phyloP scores from a whole-genome alignment of 257 asterid species.

The Marsdenia floribunda region DNA sequence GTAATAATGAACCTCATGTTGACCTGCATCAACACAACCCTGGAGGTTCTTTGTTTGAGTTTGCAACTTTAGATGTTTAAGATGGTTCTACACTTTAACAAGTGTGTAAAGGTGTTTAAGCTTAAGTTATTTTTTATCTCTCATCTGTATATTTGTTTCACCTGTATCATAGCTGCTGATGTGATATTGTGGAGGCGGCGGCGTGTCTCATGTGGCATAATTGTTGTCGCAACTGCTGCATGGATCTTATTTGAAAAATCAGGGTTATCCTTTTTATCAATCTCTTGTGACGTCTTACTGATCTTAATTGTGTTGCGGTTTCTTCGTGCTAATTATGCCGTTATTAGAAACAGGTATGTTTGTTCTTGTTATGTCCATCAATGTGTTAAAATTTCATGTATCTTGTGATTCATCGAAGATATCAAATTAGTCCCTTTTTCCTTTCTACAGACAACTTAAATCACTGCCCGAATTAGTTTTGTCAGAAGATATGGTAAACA shows the following conservation, averaged over 20 bases:
- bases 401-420: conserved; percentile 6
- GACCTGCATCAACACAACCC: too few relatives aligned
- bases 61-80: not conserved
- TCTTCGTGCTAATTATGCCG: conserved; percentile 75
- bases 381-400: conserved; percentile 5
- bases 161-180: conserved; percentile 67
- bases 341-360: conserved; percentile 50
- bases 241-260: conserved; percentile 80
- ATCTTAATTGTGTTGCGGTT: conserved; percentile 63
- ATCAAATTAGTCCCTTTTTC: conserved; percentile 23
- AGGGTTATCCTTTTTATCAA: conserved; percentile 74
- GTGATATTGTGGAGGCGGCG: conserved; percentile 69
- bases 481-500: conserved; percentile 93
- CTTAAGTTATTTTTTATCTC: not conserved
- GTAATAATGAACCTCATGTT: too few relatives aligned
- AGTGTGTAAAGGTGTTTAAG: too few relatives aligned
- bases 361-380: conserved; percentile 16
- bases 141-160: conserved; percentile 21
- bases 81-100: not conserved
- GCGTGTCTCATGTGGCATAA: conserved; percentile 63
- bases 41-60: not conserved
- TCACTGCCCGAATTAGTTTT: conserved; percentile 78
- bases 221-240: conserved; percentile 64
- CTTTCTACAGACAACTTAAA: conserved; percentile 51
- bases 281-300: conserved; percentile 75